phyloP scores from a whole-genome alignment of 2,329 filamentous ascomycete species.

The Colletotrichum sp. region DNA sequence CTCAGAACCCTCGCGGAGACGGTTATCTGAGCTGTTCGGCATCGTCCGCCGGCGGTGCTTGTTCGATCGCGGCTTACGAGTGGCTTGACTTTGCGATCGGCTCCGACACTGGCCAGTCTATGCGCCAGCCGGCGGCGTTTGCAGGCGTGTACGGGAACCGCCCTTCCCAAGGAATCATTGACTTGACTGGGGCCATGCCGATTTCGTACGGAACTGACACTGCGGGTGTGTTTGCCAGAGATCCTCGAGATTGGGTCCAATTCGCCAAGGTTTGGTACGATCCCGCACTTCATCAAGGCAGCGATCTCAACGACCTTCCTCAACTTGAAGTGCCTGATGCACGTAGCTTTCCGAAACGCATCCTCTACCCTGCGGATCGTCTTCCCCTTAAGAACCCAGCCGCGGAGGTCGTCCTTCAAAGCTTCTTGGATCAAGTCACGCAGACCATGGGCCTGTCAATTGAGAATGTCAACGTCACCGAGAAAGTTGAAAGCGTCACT shows the following conservation, averaged over 20 bases:
- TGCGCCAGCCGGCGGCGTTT: not conserved
- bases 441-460: not conserved
- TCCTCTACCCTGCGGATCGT: not conserved
- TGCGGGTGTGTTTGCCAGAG: not conserved
- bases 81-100: not conserved
- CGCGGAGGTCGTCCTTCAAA: not conserved
- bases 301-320: not conserved
- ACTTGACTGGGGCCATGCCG: not conserved
- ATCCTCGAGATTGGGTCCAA: not conserved
- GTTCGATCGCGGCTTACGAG: not conserved
- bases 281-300: not conserved
- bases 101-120: not conserved
- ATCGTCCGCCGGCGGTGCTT: not conserved
- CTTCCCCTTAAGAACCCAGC: not conserved
- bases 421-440: not conserved
- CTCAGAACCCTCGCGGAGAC: not conserved
- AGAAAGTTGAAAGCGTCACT: not conserved
- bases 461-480: not conserved
- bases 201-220: not conserved
- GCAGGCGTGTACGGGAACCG: not conserved
- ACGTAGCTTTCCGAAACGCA: not conserved
- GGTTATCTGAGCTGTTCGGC: not conserved
- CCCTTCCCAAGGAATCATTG: rapidly evolving
- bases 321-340: rapidly evolving
- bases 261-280: not conserved